phyloP scores from a whole-genome alignment of 2,329 filamentous ascomycete species.

The Corniculantispora saksenae region DNA sequence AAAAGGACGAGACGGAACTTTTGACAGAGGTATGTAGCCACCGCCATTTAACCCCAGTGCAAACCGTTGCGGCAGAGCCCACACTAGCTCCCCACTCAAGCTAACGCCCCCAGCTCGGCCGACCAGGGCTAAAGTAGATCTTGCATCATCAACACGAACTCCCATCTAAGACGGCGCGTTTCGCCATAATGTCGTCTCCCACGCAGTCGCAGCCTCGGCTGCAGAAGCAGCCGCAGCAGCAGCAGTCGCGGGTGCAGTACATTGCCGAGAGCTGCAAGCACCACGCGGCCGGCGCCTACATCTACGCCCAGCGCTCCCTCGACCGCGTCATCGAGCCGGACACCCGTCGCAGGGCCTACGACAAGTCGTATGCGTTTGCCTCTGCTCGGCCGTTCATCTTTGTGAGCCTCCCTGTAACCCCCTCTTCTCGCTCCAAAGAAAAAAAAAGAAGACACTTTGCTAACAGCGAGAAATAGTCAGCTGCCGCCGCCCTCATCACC shows the following conservation, averaged over 20 bases:
- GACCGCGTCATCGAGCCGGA: constrained; percentile 60
- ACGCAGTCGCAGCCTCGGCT: neutral
- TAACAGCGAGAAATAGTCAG: constrained; percentile 52
- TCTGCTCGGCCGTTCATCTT: constrained; percentile 67
- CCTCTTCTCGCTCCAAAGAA: too few relatives aligned
- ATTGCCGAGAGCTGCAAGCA: constrained; percentile 33
- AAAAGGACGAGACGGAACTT: too few relatives aligned
- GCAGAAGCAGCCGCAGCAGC: neutral
- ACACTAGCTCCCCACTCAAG: neutral
- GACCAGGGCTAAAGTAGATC: neutral
- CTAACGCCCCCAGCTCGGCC: neutral
- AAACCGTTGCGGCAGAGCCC: neutral
- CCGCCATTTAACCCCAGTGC: neutral
- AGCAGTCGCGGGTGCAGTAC: neutral
- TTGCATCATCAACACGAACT: neutral
- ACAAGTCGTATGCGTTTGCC: constrained; percentile 57
- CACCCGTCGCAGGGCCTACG: constrained; percentile 58
- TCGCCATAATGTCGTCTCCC: neutral
- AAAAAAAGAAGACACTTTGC: too few relatives aligned
- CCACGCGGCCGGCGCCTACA: constrained; percentile 37
- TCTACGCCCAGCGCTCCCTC: constrained; percentile 46
- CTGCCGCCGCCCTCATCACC: constrained; percentile 64
- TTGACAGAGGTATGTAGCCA: too few relatives aligned
- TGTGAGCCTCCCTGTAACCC: constrained; percentile 48
- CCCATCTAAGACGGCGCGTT: neutral